A percentile compares a stretch with the other conserved stretches of the same genome.
These are phyloP conservation scores for Bryoglossum gracile DNA, from an alignment of 495 filamentous ascomycete genomes.

Conservation along the genomic window DNA sequence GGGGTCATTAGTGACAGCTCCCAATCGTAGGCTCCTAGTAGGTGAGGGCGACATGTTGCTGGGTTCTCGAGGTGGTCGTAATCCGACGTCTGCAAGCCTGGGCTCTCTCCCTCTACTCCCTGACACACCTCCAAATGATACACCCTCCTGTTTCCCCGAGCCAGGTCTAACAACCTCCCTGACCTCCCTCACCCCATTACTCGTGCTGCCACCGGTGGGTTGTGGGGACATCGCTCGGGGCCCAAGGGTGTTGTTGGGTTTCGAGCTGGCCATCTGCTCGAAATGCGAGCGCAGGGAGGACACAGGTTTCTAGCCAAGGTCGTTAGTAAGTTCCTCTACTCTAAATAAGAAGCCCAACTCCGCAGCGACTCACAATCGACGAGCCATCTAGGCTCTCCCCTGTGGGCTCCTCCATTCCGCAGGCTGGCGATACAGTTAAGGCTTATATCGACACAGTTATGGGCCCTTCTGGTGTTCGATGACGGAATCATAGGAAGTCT, in stretches of 20 bases:
- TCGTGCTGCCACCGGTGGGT: constrained; percentile 4
- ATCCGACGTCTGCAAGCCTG: constrained; percentile 3
- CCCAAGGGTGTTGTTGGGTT: constrained; percentile 24
- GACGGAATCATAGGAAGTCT: constrained; percentile 19
- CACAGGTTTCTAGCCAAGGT: constrained; percentile 53
- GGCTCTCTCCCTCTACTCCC: constrained; percentile 16
- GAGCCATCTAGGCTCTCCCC: constrained; percentile 46
- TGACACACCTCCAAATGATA: not conserved
- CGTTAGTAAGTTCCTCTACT: constrained; percentile 23
- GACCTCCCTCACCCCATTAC: constrained; percentile 1
- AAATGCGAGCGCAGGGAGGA: constrained; percentile 91
- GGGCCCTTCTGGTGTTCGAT: constrained; percentile 12
- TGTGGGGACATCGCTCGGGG: constrained; percentile 31
- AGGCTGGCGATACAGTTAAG: constrained; percentile 2
- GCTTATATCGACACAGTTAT: constrained; percentile 4
- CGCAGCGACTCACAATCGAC: constrained; percentile 43
- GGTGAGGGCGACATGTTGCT: constrained; percentile 33
- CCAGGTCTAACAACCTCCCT: constrained; percentile 1
- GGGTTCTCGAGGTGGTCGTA: constrained; percentile 9
- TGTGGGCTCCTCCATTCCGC: constrained; percentile 20
- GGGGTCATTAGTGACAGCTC: constrained; percentile 14
- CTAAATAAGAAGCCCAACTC: not conserved
- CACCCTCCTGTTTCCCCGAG: constrained; percentile 3
- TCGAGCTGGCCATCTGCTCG: constrained; percentile 68
- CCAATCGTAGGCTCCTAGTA: constrained; percentile 8